Base-by-base conservation (phyloP, 1,284 basidiomycete species). In the Pseudomicrostroma phylloplanum region DNA sequence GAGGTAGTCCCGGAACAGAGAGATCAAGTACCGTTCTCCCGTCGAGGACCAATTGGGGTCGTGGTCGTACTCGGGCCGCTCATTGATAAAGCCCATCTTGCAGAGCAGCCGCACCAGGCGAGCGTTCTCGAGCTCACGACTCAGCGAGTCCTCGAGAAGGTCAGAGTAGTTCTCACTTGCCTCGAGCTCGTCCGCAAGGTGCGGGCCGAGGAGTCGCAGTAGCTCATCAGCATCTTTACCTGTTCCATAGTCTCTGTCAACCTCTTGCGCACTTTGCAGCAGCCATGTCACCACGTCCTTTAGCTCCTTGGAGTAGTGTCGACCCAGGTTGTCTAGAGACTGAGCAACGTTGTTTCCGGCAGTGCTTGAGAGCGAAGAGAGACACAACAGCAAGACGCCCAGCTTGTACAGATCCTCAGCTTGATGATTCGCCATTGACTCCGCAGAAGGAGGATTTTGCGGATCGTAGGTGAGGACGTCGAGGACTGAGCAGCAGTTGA, bases 11-110 rank as follows among this genome's bases (percentile, higher is more conserved):
- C 96, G 86, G 85, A 99, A 98, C 57, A 99, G 85, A 83, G 96
- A 96, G 83, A 98, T 86, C 73, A 98, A 91, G 79, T 99, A 98
- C 63, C 93, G 85, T 77, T 99, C 96, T 13, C 96, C 96, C 1
- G 94, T 96, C 79, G 98, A 96, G 8, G 92, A 92, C 94, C 94
- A 98, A 11, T 92, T 85, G 1, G 91, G 86, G 77, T 97, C 94
- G 59, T 90, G 88, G 57, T 94, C 91, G 74, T 97, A 94, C 90
- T 97, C 94, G 11, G 94, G 94, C 17, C 96, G 85, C 79, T 99
- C 96, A 80, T 97, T 96, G 82, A 99, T 96, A 80, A 97, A 97
- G 0, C 91, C 91, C 72, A 99, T 89, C 81, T 98, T 98, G 81
- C 88, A 88, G 67, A 98, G 82, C 60, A 98, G 81, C 54, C 96